Conservation (phyloP, 192 early-diverging fungal species). For the Paraglomus brasilianum region DNA sequence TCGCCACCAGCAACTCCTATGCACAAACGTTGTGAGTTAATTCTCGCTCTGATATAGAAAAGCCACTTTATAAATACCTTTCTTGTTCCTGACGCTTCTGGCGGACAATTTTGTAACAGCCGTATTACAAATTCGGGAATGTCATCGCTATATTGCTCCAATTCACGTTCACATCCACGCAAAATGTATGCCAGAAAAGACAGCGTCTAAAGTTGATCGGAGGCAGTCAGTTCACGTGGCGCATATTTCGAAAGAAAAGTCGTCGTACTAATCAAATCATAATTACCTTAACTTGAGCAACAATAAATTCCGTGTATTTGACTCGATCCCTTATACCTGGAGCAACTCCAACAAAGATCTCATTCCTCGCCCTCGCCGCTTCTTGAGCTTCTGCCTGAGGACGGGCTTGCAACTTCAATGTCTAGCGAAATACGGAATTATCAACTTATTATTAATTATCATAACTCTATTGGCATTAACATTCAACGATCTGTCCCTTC, state of each 20-base stretch:
- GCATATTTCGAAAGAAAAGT: neutral
- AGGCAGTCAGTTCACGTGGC: neutral
- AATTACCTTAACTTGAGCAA: conserved; percentile 90
- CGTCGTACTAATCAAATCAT: conserved; percentile 4
- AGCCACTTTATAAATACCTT: conserved; percentile 56
- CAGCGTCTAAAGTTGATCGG: conserved; percentile 63
- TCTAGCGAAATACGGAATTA: conserved; percentile 35
- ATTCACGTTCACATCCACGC: conserved; percentile 66
- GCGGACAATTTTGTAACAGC: conserved; percentile 89
- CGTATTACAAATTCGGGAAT: conserved; percentile 89
- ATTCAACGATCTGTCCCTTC: neutral
- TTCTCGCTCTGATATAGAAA: neutral
- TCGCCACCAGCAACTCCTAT: conserved; percentile 91
- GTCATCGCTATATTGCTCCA: conserved; percentile 72
- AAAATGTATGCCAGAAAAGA: conserved; percentile 97
- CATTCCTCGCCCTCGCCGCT: conserved; percentile 49
- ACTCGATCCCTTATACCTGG: conserved; percentile 69
- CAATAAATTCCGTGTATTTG: conserved; percentile 86
- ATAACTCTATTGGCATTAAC: neutral
- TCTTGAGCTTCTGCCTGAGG: conserved; percentile 56
- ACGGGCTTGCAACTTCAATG: conserved; percentile 52
- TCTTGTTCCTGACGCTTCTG: conserved; percentile 87
- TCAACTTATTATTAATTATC: neutral
- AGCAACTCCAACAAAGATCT: conserved; percentile 77
- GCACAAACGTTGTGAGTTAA: neutral